Evolutionary conservation across 2,329 filamentous ascomycete species (phyloP).

Genomic region (Hypocrella siamensis): DNA sequence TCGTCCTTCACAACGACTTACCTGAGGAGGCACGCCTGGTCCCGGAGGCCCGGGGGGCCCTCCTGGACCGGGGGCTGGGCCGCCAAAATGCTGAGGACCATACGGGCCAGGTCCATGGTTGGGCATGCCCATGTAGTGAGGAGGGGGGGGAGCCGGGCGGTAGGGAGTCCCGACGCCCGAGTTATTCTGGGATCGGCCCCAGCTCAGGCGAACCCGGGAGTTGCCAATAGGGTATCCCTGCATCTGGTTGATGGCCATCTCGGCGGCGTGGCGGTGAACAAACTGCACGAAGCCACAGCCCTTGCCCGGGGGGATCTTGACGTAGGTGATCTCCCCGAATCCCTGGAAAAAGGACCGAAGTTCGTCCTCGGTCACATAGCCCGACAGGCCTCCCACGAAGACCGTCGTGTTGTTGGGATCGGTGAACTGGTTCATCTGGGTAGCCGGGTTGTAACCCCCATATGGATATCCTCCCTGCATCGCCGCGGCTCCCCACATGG

Average conservation of each 20-base stretch:
- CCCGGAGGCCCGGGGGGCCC: conserved; percentile 20
- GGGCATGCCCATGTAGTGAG: conserved; percentile 37
- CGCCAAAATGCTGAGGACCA: conserved; percentile 19
- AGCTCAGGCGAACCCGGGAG: conserved; percentile 91
- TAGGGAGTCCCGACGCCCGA: conserved; percentile 96
- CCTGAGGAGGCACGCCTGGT: conserved; percentile 23
- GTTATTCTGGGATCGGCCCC: conserved; percentile 98
- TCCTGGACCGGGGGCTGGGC: conserved; percentile 20
- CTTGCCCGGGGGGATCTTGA: conserved; percentile 99
- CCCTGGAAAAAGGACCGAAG: conserved; percentile 99
- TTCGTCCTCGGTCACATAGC: conserved; percentile 97
- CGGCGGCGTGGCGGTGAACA: conserved; percentile 92
- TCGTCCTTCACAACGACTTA: no score
- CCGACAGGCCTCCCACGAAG: conserved; percentile 91
- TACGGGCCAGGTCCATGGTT: conserved; percentile 26
- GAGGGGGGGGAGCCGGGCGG: conserved; percentile 65
- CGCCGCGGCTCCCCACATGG: conserved; percentile 22
- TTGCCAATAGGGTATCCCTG: conserved; percentile 98
- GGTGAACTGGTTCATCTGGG: conserved; percentile 94
- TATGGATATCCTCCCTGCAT: conserved; percentile 20
- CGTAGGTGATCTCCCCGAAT: conserved; percentile 98
- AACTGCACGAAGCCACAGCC: conserved; percentile 98
- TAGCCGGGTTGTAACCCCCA: conserved; percentile 31
- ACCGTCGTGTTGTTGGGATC: conserved; percentile 99
- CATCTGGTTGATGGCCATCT: conserved; percentile 99